Percentiles rank a stretch among this genome's conserved stretches.
Evolutionary conservation across 163 green algal species (phyloP).

Genomic region (Coccomyxa subellipsoidea): DNA sequence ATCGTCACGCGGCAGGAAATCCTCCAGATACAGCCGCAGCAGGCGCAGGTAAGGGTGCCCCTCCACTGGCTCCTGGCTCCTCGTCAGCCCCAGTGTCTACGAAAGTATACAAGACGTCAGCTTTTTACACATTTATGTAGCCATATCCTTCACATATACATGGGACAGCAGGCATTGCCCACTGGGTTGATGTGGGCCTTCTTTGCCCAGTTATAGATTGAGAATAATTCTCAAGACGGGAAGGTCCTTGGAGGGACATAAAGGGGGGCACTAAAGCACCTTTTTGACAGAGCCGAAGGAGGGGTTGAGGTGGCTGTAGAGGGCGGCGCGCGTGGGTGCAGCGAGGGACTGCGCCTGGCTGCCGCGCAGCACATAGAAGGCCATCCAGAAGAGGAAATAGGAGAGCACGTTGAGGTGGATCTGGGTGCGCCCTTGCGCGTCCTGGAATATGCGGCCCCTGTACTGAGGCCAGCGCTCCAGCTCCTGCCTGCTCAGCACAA

Average conservation of each 20-base stretch:
- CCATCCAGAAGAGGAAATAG: conserved; percentile 75
- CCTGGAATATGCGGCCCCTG: conserved; percentile 25
- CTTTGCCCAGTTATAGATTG: too few relatives aligned
- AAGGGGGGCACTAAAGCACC: neutral
- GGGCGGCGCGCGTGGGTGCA: neutral
- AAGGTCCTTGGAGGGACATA: neutral
- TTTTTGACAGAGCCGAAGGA: conserved; percentile 10
- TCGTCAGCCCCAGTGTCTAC: conserved; percentile 11
- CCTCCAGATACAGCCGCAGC: conserved; percentile 57
- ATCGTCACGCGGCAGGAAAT: conserved; percentile 48
- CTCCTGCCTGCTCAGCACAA: conserved; percentile 24
- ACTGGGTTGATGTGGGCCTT: too few relatives aligned
- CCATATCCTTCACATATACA: neutral
- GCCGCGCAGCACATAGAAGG: conserved; percentile 74
- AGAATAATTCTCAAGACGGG: too few relatives aligned
- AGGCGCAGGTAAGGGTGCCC: conserved; percentile 61
- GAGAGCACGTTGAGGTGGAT: conserved; percentile 66
- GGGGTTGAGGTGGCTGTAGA: neutral
- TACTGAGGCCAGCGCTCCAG: conserved; percentile 80
- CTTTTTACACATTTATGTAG: neutral
- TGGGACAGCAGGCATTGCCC: too few relatives aligned
- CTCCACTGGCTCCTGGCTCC: neutral
- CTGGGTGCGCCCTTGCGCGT: conserved; percentile 28
- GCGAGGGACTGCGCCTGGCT: conserved; percentile 15
- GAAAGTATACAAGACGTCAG: neutral